phyloP scores from a whole-genome alignment of 176 grass and related monocot genomes.

The Triticum urartu region DNA sequence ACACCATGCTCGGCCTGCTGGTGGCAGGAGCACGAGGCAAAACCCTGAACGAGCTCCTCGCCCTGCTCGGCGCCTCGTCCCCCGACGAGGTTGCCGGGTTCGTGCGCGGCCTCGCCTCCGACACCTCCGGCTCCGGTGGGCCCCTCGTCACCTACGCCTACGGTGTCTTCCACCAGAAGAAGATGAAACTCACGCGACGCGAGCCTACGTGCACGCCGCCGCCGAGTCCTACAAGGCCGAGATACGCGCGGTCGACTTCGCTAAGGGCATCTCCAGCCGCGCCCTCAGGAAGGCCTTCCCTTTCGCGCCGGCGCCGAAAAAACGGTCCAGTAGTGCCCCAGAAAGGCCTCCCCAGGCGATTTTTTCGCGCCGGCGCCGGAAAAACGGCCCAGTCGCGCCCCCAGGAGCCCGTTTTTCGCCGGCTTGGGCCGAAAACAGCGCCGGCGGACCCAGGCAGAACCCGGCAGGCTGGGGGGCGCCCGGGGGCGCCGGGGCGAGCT shows the following conservation, averaged over 20 bases:
- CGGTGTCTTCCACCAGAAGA: slow-evolving; percentile 20
- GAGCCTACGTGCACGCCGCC: background rate
- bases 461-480: too few relatives aligned
- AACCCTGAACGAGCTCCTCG: slow-evolving; percentile 16
- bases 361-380: too few relatives aligned
- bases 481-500: too few relatives aligned
- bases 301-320: too few relatives aligned
- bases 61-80: background rate
- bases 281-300: too few relatives aligned
- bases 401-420: too few relatives aligned
- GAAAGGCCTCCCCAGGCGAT: too few relatives aligned
- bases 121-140: background rate
- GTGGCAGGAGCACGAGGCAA: background rate
- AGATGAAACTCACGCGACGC: slow-evolving; percentile 8
- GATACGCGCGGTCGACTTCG: slow-evolving; percentile 27
- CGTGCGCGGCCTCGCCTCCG: background rate
- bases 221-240: background rate
- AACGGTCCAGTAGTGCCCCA: too few relatives aligned
- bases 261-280: too few relatives aligned
- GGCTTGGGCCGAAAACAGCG: too few relatives aligned
- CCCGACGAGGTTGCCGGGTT: background rate
- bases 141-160: background rate
- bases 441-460: too few relatives aligned
- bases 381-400: too few relatives aligned
- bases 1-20: background rate